Evolutionary conservation across 495 filamentous ascomycete species (phyloP), one percentile per base, ranked within the genome.

Genomic region (Xylaria grammica): DNA sequence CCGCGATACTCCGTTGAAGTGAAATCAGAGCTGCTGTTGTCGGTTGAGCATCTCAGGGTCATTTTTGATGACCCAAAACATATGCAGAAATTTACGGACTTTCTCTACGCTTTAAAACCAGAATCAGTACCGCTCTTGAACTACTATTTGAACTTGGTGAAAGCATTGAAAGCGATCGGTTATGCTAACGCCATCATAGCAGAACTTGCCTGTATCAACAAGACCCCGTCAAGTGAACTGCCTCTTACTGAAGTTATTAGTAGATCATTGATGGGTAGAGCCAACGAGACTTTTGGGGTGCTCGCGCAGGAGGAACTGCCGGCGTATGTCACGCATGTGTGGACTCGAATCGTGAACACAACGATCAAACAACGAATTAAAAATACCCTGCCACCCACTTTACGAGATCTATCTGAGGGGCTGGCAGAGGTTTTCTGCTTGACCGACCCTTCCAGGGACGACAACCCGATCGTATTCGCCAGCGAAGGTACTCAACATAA

Each of bases 391-490:
- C 79, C 85, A 24, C 67, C 77, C 3, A 71, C 84, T 78, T 80
- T 84, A 38, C 78, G 75, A 58, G 84, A 80, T 67, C 79, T 88
- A 11, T 87, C 88, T 3, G 89, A 92, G 70, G 90, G 90, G 4
- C 67, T 93, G 50, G 89, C 88, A 0, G 90, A 93, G 69, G 89
- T 90, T 0, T 93, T 92, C 67, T 92, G 90, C 71, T 74, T 93
- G 65, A 90, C 89, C 7, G 91, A 94, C 75, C 90, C 91, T 8
- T 87, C 87, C 24, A 78, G 89, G 63, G 79, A 83, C 5, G 91
- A 90, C 68, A 91, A 92, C 74, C 91, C 90, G 1, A 89, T 94
- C 60, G 84, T 93, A 3, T 92, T 93, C 75, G 88, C 89, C 27
- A 91, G 89, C 6, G 86, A 91, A 81, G 89, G 89, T 91, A 77